phyloP scores from a whole-genome alignment of 805 yeast genomes.

The Yarrowia osloensis region DNA sequence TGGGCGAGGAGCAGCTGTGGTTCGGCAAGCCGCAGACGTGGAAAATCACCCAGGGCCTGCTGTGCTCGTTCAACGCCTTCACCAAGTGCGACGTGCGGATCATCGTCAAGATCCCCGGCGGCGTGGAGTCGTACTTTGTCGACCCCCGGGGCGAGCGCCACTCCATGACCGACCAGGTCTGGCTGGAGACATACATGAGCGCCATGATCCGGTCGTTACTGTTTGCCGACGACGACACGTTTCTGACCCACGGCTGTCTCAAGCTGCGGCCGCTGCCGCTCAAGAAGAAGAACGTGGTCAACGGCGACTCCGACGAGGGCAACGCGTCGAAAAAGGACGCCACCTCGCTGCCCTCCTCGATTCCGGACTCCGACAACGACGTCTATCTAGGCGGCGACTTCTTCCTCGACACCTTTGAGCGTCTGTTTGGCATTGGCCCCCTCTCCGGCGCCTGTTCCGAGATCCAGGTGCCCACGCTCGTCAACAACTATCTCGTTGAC shows the following conservation, averaged over 20 bases:
- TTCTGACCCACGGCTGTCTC: constrained; percentile 78
- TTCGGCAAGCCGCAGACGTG: constrained; percentile 58
- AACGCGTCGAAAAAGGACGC: constrained; percentile 45
- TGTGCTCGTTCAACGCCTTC: constrained; percentile 69
- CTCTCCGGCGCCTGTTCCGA: constrained; percentile 67
- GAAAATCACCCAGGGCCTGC: constrained; percentile 48
- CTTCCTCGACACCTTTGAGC: constrained; percentile 67
- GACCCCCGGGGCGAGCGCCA: constrained; percentile 46
- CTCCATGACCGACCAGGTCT: constrained; percentile 40
- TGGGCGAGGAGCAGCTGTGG: constrained; percentile 67
- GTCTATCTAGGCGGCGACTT: constrained; percentile 44
- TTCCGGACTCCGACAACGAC: constrained; percentile 19
- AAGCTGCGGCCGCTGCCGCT: constrained; percentile 69
- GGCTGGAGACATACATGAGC: constrained; percentile 59
- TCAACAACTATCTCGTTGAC: constrained; percentile 71
- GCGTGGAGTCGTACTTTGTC: constrained; percentile 45
- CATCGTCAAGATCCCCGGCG: constrained; percentile 57
- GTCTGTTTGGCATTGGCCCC: constrained; percentile 65
- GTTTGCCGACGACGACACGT: constrained; percentile 77
- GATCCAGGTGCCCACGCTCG: constrained; percentile 64
- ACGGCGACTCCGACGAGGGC: not conserved
- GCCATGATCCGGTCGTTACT: constrained; percentile 75
- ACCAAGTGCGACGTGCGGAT: constrained; percentile 73
- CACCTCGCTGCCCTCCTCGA: not conserved
- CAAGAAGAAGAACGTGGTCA: constrained; percentile 2